Percentiles rank a stretch among this genome's conserved stretches.
These are phyloP conservation scores for Geranium brycei DNA, from an alignment of 345 rosid species.

Conservation along the genomic window DNA sequence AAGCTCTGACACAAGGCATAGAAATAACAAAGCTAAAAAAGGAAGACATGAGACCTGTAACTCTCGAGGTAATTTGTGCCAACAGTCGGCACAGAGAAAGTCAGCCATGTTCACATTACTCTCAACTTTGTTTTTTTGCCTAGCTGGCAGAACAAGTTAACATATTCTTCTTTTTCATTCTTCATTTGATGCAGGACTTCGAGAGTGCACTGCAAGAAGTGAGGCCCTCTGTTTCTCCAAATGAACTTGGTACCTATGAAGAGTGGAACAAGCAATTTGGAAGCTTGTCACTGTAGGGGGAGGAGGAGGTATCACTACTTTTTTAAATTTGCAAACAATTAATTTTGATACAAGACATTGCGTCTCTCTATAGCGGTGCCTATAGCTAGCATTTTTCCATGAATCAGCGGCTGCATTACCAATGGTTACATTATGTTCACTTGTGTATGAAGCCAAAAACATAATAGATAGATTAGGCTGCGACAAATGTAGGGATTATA, in stretches of 20 bases:
- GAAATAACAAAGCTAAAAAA: slow-evolving; percentile 67
- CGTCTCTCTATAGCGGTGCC: too few species aligned
- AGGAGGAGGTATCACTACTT: background rate
- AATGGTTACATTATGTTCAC: too few species aligned
- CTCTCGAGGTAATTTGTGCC: slow-evolving; percentile 39
- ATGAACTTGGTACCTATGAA: slow-evolving; percentile 62
- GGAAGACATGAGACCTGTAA: slow-evolving; percentile 76
- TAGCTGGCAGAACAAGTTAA: background rate
- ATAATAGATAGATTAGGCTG: too few species aligned
- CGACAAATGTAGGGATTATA: too few species aligned
- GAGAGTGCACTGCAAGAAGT: slow-evolving; percentile 77
- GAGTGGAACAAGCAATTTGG: slow-evolving; percentile 93
- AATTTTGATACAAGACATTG: background rate
- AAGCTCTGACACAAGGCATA: slow-evolving; percentile 75
- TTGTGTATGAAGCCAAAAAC: too few species aligned
- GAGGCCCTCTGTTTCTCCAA: slow-evolving; percentile 73
- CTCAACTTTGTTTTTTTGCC: background rate
- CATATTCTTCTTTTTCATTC: background rate
- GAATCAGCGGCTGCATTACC: too few species aligned
- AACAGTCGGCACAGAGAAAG: background rate
- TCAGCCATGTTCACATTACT: background rate
- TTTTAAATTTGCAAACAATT: background rate
- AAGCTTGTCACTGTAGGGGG: slow-evolving; percentile 46
- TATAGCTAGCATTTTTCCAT: too few species aligned
- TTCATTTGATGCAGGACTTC: slow-evolving; percentile 41